Evolutionary conservation across 352 stramenopile species (phyloP).

Genomic region (Phytophthora ramorum): DNA sequence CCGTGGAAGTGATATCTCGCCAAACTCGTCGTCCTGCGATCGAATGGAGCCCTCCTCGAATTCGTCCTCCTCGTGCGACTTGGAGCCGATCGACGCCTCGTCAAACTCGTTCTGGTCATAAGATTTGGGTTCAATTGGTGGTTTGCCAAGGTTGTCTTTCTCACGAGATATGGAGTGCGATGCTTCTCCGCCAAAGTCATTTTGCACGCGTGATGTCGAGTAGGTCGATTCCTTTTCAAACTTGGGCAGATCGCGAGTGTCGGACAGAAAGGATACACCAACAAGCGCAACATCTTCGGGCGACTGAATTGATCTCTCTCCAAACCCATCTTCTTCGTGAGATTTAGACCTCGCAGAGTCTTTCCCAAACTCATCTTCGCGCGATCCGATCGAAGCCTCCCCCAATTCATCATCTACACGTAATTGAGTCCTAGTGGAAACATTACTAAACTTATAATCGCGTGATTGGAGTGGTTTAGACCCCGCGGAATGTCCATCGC

Average conservation of each 20-base stretch:
- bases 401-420: slow-evolving; percentile 10
- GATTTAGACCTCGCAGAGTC: slow-evolving; percentile 8
- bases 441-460: no score
- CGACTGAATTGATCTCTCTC: not conserved
- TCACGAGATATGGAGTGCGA: not conserved
- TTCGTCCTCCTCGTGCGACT: not conserved
- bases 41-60: slow-evolving; percentile 2
- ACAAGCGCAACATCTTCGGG: not conserved
- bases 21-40: slow-evolving; percentile 11
- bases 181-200: not conserved
- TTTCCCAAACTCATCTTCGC: slow-evolving; percentile 15
- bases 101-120: slow-evolving; percentile 6
- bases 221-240: not conserved
- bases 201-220: not conserved
- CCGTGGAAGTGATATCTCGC: slow-evolving; percentile 23
- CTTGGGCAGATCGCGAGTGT: not conserved
- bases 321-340: not conserved
- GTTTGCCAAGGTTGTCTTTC: not conserved
- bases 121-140: not conserved
- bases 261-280: not conserved
- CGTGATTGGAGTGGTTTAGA: no score
- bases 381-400: not conserved
- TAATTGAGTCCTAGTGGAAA: no score
- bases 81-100: not conserved
- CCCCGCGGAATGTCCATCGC: no score